Base-by-base conservation (phyloP, 1,284 basidiomycete species). In the Neotropicomus parvogracilis region DNA sequence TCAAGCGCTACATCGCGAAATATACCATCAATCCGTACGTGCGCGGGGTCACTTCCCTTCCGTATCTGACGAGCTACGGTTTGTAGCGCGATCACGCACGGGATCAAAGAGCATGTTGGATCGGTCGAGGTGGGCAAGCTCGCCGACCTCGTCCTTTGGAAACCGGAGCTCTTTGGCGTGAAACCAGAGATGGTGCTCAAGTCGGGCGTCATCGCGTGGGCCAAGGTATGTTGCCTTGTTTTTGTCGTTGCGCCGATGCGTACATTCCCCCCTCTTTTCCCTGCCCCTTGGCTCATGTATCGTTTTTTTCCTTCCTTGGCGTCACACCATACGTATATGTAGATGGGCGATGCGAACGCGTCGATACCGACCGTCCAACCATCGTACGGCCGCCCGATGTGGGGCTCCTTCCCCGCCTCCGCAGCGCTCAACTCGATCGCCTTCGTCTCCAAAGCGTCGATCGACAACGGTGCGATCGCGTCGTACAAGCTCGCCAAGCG, bases 21-120 rank as follows among this genome's bases (percentile, higher is more conserved):
- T 97, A 98, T 68, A 99, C 95, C 10, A 83, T 99, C 67, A 99
- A 99, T 65, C 94, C 97, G 91, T 95, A 56, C 64, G 91, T 79
- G 9, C 34, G n/a, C n/a, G n/a, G n/a, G n/a, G n/a, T n/a, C n/a
- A n/a, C n/a, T n/a, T n/a, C n/a, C n/a, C n/a, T n/a, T n/a, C n/a
- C n/a, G n/a, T n/a, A n/a, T n/a, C n/a, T n/a, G n/a, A n/a, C n/a
- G n/a, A n/a, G n/a, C 35, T 52, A 36, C 19, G 40, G 27, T 24
- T 6, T 21, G 14, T 56, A 95, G 92, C 0, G 97, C 95, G 0
- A 91, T 99, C 55, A 86, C 92, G 0, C 95, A 98, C 58, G 95
- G 95, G 13, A 89, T 97, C 56, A 85, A 85, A 44, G 88, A 97
- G 64, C 56, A 91, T 16, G 81, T 98, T 20, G 97, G 95, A 1